Percentiles rank a stretch among this genome's conserved stretches.
phyloP scores from a whole-genome alignment of 2,329 filamentous ascomycete species.

The Aspergillus pseudoglaucus region DNA sequence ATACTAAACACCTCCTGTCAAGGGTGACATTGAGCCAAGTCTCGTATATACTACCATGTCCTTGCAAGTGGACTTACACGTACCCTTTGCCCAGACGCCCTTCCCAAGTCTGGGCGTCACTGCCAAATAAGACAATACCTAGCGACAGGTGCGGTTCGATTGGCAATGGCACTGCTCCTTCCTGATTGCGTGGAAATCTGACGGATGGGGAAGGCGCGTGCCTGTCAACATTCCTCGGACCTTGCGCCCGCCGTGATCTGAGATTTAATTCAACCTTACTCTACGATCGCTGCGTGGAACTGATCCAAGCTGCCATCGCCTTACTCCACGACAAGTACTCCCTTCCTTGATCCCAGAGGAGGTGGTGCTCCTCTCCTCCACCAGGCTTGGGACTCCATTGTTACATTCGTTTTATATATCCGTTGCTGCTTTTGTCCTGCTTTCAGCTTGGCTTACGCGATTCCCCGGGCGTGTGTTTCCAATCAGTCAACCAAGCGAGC shows the following conservation, averaged over 20 bases:
- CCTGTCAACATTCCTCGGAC: neutral
- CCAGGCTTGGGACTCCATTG: too few species aligned
- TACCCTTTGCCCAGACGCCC: too few species aligned
- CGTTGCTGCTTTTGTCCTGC: neutral
- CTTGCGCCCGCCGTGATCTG: neutral
- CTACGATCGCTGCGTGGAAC: neutral
- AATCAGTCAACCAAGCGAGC: neutral
- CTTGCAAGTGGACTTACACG: neutral
- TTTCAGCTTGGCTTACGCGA: neutral
- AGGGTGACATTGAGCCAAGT: neutral
- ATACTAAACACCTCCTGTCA: neutral
- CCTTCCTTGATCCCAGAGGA: too few species aligned
- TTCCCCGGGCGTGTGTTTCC: neutral
- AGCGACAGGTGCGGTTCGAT: neutral
- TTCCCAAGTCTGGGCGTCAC: neutral
- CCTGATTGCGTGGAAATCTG: neutral
- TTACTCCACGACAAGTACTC: neutral
- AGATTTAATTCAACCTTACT: neutral
- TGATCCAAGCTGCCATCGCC: neutral
- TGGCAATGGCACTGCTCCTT: neutral
- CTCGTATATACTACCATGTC: neutral
- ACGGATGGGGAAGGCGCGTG: neutral
- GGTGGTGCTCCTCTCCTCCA: too few species aligned
- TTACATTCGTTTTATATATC: too few species aligned
- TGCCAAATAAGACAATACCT: neutral